Evolutionary conservation across 768 basidiomycete species (phyloP).

Genomic region (Hortiboletus flavorubellus): DNA sequence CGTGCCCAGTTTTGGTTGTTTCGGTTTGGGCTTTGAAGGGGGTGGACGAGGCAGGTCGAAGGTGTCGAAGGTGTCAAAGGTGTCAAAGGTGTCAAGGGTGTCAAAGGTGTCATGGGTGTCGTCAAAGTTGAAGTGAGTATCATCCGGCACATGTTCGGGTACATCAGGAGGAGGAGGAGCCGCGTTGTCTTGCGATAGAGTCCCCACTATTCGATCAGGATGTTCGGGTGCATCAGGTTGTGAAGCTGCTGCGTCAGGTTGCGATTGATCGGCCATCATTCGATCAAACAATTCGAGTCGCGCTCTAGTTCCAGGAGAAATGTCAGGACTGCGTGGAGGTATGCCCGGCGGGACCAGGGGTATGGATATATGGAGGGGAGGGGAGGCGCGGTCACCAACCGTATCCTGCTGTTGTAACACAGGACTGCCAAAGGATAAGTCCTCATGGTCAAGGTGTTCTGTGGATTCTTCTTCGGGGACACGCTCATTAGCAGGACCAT

Average conservation of each 20-base stretch:
- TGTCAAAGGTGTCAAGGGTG: not conserved
- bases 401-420: not conserved
- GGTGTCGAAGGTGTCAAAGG: not conserved
- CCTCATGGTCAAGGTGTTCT: not conserved
- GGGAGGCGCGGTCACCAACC: not conserved
- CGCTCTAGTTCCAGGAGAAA: conserved; percentile 27
- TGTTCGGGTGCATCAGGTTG: not conserved
- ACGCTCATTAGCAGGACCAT: not conserved
- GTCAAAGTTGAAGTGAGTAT: not conserved
- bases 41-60: conserved; percentile 4
- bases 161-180: not conserved
- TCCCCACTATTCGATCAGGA: too few relatives aligned
- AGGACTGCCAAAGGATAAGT: not conserved
- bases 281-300: conserved; percentile 30
- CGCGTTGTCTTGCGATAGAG: not conserved
- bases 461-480: not conserved
- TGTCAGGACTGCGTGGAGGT: conserved; percentile 5
- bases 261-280: conserved; percentile 15
- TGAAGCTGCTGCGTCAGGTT: not conserved
- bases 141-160: not conserved
- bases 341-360: not conserved
- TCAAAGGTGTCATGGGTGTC: not conserved
- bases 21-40: not conserved
- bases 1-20: not conserved
- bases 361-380: conserved; percentile 5